Percentiles rank a stretch among this genome's conserved stretches.
These are phyloP conservation scores for Magnaporthiopsis rhizophila DNA, from an alignment of 2,329 filamentous ascomycete species.

Conservation along the genomic window DNA sequence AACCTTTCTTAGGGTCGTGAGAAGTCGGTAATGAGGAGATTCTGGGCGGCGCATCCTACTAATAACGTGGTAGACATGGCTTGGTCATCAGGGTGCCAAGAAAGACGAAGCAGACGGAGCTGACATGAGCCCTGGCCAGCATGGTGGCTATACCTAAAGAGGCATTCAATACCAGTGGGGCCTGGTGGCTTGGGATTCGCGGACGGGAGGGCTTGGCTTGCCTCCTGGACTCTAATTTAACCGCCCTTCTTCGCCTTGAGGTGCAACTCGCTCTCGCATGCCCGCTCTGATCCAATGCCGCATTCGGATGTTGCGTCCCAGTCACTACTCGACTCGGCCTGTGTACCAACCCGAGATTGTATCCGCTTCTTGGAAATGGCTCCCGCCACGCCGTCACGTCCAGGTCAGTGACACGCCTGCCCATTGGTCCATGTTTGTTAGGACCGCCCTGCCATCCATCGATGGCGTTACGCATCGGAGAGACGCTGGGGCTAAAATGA, in stretches of 20 bases:
- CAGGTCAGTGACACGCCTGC: not conserved
- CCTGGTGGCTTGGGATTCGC: not conserved
- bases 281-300: not conserved
- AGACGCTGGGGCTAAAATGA: not conserved
- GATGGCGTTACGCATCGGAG: not conserved
- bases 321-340: too few species aligned
- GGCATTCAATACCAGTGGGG: not conserved
- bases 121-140: not conserved
- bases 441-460: too few species aligned
- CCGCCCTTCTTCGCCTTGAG: not conserved
- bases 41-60: not conserved
- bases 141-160: not conserved
- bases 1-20: too few species aligned
- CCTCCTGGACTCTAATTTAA: not conserved
- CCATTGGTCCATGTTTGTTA: too few species aligned
- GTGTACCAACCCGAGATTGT: not conserved
- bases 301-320: not conserved
- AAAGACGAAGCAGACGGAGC: not conserved
- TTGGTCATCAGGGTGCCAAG: not conserved
- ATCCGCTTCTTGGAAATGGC: not conserved
- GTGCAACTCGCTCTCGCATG: not conserved
- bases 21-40: not conserved
- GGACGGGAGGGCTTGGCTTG: not conserved
- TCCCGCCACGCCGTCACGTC: not conserved
- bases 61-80: not conserved